Conservation (phyloP, 2,329 filamentous ascomycete species). For the Thielaviopsis populi region DNA sequence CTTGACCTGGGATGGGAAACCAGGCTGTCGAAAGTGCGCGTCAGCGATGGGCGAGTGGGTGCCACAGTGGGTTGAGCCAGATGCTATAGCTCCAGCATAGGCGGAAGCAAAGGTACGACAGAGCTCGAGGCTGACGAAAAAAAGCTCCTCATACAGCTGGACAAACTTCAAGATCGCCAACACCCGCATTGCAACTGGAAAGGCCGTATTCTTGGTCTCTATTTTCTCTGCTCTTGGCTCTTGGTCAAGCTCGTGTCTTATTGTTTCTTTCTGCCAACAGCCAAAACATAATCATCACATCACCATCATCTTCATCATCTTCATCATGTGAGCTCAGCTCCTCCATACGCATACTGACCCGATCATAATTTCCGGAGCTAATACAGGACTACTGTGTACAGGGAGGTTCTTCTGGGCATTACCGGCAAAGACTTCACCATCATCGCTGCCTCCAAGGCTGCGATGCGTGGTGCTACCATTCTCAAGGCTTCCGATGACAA, state of each 20-base stretch:
- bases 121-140: conserved; percentile 15
- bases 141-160: conserved; percentile 3
- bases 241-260: neutral
- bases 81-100: conserved; percentile 14
- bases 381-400: conserved; percentile 25
- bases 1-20: neutral
- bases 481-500: conserved; percentile 95
- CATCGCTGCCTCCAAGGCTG: conserved; percentile 92
- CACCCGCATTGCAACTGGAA: neutral
- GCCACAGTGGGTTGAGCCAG: conserved; percentile 12
- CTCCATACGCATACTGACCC: neutral
- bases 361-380: neutral
- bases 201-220: neutral
- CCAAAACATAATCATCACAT: neutral
- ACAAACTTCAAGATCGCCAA: conserved; percentile 3
- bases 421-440: conserved; percentile 99
- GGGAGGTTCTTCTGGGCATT: conserved; percentile 96
- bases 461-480: conserved; percentile 93
- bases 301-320: neutral
- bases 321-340: conserved; percentile 9
- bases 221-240: neutral
- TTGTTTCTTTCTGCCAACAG: neutral
- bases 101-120: conserved; percentile 12
- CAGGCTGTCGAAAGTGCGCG: conserved; percentile 17
- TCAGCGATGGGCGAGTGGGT: conserved; percentile 5